These are phyloP conservation scores for Cymbopogon flexuosus DNA, from an alignment of 202 grass and related monocot genomes.

Conservation along the genomic window DNA sequence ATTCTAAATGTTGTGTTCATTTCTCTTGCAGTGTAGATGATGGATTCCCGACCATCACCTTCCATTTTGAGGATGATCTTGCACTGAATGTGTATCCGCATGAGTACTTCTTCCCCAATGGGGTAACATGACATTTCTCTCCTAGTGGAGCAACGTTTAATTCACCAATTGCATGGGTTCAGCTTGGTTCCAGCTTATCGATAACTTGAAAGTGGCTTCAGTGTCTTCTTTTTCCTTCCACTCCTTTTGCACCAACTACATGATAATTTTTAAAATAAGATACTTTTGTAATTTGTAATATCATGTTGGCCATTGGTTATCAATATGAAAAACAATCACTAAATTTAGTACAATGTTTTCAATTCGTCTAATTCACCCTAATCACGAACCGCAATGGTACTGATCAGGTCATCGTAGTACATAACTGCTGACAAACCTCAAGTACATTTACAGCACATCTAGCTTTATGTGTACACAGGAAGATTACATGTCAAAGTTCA, in stretches of 20 bases:
- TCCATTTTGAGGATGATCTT: conserved; percentile 82
- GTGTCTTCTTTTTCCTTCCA: background rate
- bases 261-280: background rate
- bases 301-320: background rate
- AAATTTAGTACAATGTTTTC: background rate
- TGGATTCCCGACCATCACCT: conserved; percentile 67
- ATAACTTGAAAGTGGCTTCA: background rate
- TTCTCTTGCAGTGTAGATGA: conserved; percentile 75
- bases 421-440: background rate
- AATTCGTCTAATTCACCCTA: background rate
- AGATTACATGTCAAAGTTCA: background rate
- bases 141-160: background rate
- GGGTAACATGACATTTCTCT: conserved; percentile 52
- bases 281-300: background rate
- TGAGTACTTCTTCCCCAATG: conserved; percentile 93
- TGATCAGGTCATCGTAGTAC: background rate
- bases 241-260: background rate
- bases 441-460: background rate
- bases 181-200: background rate
- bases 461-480: background rate
- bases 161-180: conserved; percentile 21
- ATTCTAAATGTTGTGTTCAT: conserved; percentile 29
- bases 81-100: conserved; percentile 82
- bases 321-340: background rate
- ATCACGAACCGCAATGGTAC: background rate